Conservation (phyloP, 2,329 filamentous ascomycete genomes). For the Fusarium zealandicum region DNA sequence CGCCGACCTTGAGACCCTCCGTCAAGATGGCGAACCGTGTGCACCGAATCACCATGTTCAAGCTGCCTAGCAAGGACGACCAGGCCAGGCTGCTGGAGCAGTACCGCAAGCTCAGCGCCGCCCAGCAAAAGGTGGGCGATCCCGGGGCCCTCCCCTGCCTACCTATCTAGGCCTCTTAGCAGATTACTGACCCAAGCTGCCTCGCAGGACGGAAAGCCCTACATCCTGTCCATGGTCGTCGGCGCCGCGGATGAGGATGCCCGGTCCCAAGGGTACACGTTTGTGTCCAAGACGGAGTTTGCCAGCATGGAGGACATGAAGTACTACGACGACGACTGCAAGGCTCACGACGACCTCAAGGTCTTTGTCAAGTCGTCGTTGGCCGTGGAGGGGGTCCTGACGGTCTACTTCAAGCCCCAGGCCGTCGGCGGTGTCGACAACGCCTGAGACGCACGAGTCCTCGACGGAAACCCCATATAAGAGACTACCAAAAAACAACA, state of each 20-base stretch:
- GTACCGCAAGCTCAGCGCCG: slow-evolving; percentile 51
- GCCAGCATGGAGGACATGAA: slow-evolving; percentile 71
- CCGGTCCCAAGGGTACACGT: slow-evolving; percentile 70
- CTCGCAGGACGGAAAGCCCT: slow-evolving; percentile 71
- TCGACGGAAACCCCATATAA: too few relatives aligned
- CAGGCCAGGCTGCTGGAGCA: slow-evolving; percentile 54
- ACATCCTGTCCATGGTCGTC: slow-evolving; percentile 67
- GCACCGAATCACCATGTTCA: slow-evolving; percentile 62
- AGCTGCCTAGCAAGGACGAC: slow-evolving; percentile 54
- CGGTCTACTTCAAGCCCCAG: slow-evolving; percentile 51
- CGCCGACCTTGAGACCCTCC: background rate
- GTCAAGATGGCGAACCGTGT: slow-evolving; percentile 53
- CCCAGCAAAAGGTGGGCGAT: slow-evolving; percentile 52
- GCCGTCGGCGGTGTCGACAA: slow-evolving; percentile 38
- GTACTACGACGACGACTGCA: slow-evolving; percentile 68
- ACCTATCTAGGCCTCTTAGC: too few relatives aligned
- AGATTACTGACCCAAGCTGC: background rate
- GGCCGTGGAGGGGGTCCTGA: slow-evolving; percentile 48
- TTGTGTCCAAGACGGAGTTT: slow-evolving; percentile 70
- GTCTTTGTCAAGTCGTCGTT: slow-evolving; percentile 43
- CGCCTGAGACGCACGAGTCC: too few relatives aligned
- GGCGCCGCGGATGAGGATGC: slow-evolving; percentile 63
- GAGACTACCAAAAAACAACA: background rate
- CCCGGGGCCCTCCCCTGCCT: background rate
- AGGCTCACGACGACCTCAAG: slow-evolving; percentile 54